Evolutionary conservation across 2,329 filamentous ascomycete species (phyloP), one percentile per base, ranked within the genome.

Genomic region (Exophiala viscosa): DNA sequence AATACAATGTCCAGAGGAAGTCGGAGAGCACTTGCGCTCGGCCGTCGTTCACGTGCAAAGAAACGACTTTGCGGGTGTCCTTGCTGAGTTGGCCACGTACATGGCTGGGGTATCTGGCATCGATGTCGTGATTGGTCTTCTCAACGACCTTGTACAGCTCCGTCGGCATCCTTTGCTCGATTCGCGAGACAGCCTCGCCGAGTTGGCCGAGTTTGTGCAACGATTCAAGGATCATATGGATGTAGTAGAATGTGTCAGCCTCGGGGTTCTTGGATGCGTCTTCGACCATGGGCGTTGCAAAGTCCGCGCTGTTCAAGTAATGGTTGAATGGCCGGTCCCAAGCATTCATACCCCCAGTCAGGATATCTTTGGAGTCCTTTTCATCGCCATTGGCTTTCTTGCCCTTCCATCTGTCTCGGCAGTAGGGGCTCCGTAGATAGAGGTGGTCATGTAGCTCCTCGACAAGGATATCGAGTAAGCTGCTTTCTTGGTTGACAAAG

Each of bases 341-440:
- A 1, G 73, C 67, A 47, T 71, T 67, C 17, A 54, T 45, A 7
- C 52, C 52, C 10, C 53, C 53, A 43, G 59, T 49, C 50, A 57
- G 57, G 20, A 48, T 50, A 18, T 61, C 59, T 38, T 57, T 61
- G 55, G 55, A 54, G 38, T 57, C 56, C 45, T 49, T 50, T 49
- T 59, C 59, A 32, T 70, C 70, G 36, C 66, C 67, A 15, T 74
- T 57, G 40, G 54, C 71, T 3, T 66, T 60, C 54, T 95, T 82
- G 53, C 81, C 82, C 70, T 95, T 95, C 93, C 93, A 99, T 61
- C 93, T 80, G 67, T 96, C 90, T 67, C 96, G 90, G 66, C 92
- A 97, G 67, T 99, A 99, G 0, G 92, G 93, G 3, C 92, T 97
- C 68, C 97, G 97, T 35, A 99, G 82, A 67, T 99, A 99, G 3